Evolutionary conservation across 495 filamentous ascomycete species (phyloP).

Genomic region (Tuber microsphaerosporum): DNA sequence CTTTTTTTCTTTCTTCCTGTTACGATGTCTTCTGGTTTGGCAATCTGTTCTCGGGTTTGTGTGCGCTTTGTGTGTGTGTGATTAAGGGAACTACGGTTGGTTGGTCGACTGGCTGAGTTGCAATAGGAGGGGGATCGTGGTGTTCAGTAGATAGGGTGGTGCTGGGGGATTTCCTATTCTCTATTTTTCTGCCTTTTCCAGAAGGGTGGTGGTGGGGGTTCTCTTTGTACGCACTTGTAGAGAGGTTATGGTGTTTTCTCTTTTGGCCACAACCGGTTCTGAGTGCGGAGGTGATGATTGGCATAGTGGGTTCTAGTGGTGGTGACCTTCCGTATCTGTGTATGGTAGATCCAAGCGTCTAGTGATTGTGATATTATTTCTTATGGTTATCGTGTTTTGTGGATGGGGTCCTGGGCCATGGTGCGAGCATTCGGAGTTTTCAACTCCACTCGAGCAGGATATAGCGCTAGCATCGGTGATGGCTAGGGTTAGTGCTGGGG

Average conservation of each 20-base stretch:
- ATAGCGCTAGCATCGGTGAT: neutral
- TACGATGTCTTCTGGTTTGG: neutral
- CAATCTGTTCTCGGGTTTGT: neutral
- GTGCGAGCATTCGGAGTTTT: neutral
- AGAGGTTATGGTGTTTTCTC: neutral
- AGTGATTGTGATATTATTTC: neutral
- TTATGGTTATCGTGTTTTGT: neutral
- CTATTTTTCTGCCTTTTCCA: neutral
- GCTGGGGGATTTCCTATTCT: neutral
- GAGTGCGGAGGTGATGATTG: neutral
- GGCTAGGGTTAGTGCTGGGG: neutral
- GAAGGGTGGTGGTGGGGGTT: neutral
- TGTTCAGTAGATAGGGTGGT: neutral
- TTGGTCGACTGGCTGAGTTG: neutral
- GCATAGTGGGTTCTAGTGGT: neutral
- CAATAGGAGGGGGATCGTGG: neutral
- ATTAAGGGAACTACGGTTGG: neutral
- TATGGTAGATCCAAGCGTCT: neutral
- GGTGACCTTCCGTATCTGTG: neutral
- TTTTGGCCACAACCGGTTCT: neutral
- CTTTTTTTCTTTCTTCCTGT: neutral
- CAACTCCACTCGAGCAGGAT: neutral
- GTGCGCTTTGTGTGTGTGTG: neutral
- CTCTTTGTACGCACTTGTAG: neutral
- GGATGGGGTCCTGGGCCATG: neutral